phyloP scores from a whole-genome alignment of 2,329 filamentous ascomycete species.

The Neurospora crassa region DNA sequence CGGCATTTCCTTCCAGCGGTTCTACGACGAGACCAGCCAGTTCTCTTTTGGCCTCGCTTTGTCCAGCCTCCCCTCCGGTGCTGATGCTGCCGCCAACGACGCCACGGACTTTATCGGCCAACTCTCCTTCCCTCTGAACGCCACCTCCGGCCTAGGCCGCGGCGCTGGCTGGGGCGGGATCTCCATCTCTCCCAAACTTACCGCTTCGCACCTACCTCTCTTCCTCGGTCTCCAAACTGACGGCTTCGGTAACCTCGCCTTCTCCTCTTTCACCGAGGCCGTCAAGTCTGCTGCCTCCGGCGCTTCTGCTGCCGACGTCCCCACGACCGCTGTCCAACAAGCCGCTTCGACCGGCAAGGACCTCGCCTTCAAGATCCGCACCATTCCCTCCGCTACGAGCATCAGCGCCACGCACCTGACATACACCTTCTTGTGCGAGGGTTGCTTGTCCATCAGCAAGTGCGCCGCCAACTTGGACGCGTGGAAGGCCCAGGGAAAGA shows the following conservation, averaged over 20 bases:
- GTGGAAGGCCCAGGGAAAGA: not conserved
- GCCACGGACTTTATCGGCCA: constrained; percentile 32
- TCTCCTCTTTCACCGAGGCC: constrained; percentile 26
- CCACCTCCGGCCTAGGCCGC: constrained; percentile 3
- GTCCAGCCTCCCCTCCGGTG: constrained; percentile 23
- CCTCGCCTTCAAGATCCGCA: constrained; percentile 25
- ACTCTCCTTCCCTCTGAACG: constrained; percentile 29
- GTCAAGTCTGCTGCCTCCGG: not conserved
- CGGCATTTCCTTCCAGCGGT: constrained; percentile 27
- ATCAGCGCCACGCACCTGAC: constrained; percentile 33
- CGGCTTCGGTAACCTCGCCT: constrained; percentile 27
- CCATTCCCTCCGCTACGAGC: constrained; percentile 32
- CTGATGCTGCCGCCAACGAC: not conserved
- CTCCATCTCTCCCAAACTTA: constrained; percentile 21
- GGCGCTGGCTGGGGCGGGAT: constrained; percentile 36
- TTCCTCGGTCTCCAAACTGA: constrained; percentile 33
- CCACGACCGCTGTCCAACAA: constrained; percentile 19
- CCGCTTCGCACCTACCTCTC: constrained; percentile 34
- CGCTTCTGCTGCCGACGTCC: too few relatives aligned
- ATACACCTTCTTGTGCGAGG: constrained; percentile 36
- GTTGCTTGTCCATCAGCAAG: constrained; percentile 17
- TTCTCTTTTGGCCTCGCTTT: constrained; percentile 35
- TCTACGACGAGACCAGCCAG: constrained; percentile 28
- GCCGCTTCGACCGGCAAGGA: constrained; percentile 28
- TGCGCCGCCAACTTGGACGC: not conserved